Evolutionary conservation across 257 asterid species (phyloP).

Genomic region (Capsicum pubescens): DNA sequence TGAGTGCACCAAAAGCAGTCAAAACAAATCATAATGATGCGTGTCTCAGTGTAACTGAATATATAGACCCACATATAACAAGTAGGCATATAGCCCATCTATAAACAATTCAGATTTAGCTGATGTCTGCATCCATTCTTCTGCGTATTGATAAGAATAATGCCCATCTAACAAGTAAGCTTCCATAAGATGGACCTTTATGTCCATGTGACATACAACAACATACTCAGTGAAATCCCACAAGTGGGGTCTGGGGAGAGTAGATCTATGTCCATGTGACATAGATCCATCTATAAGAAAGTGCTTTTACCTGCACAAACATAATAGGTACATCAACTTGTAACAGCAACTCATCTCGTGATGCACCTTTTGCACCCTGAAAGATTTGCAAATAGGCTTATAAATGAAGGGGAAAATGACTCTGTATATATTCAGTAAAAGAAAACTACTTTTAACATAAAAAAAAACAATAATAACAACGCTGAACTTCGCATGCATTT

Average conservation of each 20-base stretch:
- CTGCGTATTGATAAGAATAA: background rate
- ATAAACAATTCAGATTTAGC: background rate
- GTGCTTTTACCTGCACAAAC: constrained; percentile 75
- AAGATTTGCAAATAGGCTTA: background rate
- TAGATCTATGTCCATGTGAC: background rate
- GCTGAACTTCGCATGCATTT: background rate
- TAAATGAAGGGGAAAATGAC: background rate
- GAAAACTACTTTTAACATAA: background rate
- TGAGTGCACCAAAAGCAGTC: background rate
- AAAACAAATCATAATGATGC: background rate
- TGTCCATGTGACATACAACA: background rate
- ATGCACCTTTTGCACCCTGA: constrained; percentile 67
- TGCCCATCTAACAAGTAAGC: background rate
- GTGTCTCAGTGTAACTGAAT: background rate
- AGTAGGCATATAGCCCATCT: background rate
- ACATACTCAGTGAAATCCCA: too few relatives aligned
- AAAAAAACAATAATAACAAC: background rate
- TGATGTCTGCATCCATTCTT: background rate
- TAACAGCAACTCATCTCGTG: constrained; percentile 71
- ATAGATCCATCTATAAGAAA: background rate
- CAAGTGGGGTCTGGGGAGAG: too few relatives aligned
- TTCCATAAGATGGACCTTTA: background rate
- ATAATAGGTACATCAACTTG: constrained; percentile 66
- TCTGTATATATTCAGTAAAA: background rate
- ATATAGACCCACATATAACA: background rate